Evolutionary conservation across 345 rosid species (phyloP), one percentile per base, ranked within the genome.

Genomic region (Noccaea caerulescens): DNA sequence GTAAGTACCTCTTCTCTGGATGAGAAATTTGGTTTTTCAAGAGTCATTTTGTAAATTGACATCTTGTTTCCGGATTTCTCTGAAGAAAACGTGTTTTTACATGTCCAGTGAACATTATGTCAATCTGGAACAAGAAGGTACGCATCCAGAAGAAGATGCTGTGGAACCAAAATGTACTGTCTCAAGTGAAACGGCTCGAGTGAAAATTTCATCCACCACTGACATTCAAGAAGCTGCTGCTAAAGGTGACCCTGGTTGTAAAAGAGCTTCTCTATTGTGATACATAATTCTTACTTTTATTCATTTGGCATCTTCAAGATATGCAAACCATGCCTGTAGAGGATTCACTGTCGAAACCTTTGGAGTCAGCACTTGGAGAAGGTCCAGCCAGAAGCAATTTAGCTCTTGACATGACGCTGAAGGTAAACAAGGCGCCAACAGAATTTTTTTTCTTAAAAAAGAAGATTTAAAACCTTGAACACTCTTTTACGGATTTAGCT

Each of bases 371-470:
- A 0, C 56, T 6, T 42, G 41, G 6, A 37, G 10, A 7, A 70
- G 13, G 6, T 59, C 50, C 47, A 45, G 38, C 9, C 14, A 58
- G 38, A 47, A 58, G 59, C 34, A 46, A 46, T 58, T 45, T 66
- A n/a, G 73, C 38, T 47, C 37, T 38, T 10, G 74, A 59, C 58
- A 69, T 69, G 74, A 59, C 58, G 11, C 50, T 70, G 38, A 70
- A 70, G 74, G 74, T 70, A 36, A 56, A 46, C 18, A 16, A 69
- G 49, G 37, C 14, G 49, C 47, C 36, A n/a, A n/a, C n/a, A n/a
- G n/a, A n/a, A n/a, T n/a, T n/a, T n/a, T n/a, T n/a, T n/a, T n/a
- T n/a, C n/a, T n/a, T n/a, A n/a, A 27, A 27, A 16, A 16, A 16
- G 18, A 16, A 27, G 30, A 27, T 27, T 27, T 0, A 27, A 27